Conservation (phyloP, 1,284 basidiomycete species). For the Ganoderma multipileum region DNA sequence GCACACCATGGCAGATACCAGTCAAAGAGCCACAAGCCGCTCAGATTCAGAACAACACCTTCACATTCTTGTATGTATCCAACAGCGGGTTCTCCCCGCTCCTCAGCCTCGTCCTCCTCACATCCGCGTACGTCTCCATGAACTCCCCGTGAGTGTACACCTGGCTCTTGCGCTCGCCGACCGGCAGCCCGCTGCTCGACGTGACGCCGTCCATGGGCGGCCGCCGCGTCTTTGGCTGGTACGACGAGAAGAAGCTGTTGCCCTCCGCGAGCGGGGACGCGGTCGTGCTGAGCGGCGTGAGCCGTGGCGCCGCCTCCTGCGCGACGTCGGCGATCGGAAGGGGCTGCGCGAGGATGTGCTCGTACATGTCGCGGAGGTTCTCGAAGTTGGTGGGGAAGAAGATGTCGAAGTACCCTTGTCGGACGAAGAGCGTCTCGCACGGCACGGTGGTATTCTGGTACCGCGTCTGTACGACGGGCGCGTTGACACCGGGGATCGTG, state of each 20-base stretch:
- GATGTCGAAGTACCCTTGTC: slow-evolving; percentile 98
- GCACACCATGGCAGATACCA: too few relatives aligned
- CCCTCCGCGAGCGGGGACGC: slow-evolving; percentile 62
- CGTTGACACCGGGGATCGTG: slow-evolving; percentile 83
- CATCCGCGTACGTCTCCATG: slow-evolving; percentile 81
- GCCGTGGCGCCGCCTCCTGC: slow-evolving; percentile 40
- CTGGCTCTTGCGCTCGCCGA: slow-evolving; percentile 80
- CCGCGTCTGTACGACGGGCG: slow-evolving; percentile 97
- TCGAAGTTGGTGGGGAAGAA: slow-evolving; percentile 98
- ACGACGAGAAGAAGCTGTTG: slow-evolving; percentile 74
- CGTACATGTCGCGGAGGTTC: slow-evolving; percentile 87
- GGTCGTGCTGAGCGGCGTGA: slow-evolving; percentile 42
- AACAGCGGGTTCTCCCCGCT: slow-evolving; percentile 91
- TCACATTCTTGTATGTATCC: slow-evolving; percentile 90
- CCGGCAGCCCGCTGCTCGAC: slow-evolving; percentile 77
- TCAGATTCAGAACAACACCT: slow-evolving; percentile 84
- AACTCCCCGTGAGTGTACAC: slow-evolving; percentile 89
- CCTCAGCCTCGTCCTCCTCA: slow-evolving; percentile 66
- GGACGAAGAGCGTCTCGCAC: slow-evolving; percentile 90
- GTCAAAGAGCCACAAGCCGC: too few relatives aligned
- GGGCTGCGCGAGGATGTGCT: slow-evolving; percentile 76
- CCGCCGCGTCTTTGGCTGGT: slow-evolving; percentile 62
- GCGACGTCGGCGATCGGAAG: slow-evolving; percentile 36
- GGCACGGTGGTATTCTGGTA: slow-evolving; percentile 87
- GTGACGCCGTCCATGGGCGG: slow-evolving; percentile 68